A percentile compares a stretch with the other conserved stretches of the same genome.
phyloP scores from a whole-genome alignment of 768 basidiomycete species.

The Rhizopogon roseolus region DNA sequence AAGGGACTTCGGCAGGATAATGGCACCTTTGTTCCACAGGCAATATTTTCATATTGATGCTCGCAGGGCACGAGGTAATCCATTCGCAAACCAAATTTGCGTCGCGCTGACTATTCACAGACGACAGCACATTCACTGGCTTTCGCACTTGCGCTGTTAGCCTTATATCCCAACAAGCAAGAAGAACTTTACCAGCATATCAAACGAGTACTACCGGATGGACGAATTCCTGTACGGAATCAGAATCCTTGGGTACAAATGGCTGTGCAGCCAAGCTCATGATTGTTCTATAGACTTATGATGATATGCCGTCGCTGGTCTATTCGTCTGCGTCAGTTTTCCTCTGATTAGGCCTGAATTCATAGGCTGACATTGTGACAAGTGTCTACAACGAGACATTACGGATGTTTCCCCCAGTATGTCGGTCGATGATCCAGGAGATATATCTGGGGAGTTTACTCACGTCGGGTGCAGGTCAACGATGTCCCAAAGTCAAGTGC shows the following conservation, averaged over 20 bases:
- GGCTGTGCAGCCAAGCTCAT: neutral
- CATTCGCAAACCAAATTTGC: neutral
- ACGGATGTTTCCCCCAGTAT: conserved; percentile 25
- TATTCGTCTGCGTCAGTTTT: conserved; percentile 21
- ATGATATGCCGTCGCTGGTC: conserved; percentile 20
- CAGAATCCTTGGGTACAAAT: neutral
- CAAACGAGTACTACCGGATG: conserved; percentile 18
- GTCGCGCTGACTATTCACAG: conserved; percentile 9
- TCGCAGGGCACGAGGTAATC: conserved; percentile 59
- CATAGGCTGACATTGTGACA: conserved; percentile 3
- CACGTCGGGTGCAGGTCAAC: conserved; percentile 24
- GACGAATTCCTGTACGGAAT: conserved; percentile 18
- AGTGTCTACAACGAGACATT: conserved; percentile 23
- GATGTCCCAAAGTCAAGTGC: conserved; percentile 39
- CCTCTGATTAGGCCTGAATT: neutral
- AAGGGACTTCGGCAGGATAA: neutral
- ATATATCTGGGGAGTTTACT: neutral
- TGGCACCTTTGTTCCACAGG: conserved; percentile 11
- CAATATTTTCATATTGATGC: conserved; percentile 37
- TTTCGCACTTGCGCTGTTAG: conserved; percentile 30
- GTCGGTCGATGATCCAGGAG: neutral
- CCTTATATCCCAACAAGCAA: conserved; percentile 36
- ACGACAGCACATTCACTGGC: conserved; percentile 29
- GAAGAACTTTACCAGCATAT: conserved; percentile 31
- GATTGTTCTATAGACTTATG: conserved; percentile 19